Base-by-base conservation (phyloP, 169 alveolate genomes). In the Miamiensis avidus region DNA sequence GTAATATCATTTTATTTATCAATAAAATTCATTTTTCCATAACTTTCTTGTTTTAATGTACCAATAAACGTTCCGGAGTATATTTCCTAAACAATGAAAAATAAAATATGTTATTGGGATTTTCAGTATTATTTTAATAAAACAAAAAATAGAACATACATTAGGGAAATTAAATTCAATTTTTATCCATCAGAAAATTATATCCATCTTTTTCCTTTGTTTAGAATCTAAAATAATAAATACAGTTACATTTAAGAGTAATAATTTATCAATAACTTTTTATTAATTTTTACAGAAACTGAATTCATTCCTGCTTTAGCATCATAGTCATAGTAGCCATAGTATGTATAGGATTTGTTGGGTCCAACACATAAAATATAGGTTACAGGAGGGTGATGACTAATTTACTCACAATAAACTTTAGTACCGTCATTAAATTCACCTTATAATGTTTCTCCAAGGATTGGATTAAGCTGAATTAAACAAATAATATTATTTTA, bases 401-500 rank as follows among this genome's bases (percentile, higher is more conserved):
- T 84, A 26, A 92, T 92, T 77, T 94, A 94, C 82, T 94, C 97
- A 72, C 93, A 86, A 84, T 91, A 94, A 33, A 94, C 88, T 87
- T 92, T 31, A 31, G 95, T 92, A n/a, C 95, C 95, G 88, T 92
- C 94, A n/a, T 85, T 81, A 31, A 92, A 86, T 64, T 78, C 87
- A 28, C 92, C 94, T 82, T 94, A 88, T 28, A 91, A 85, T 25
- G 97, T 94, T 91, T 94, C 97, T 74, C 97, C 96, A 6, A 94
- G 65, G 32, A 94, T 82, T 26, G 97, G 97, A 84, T 94, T 94
- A 82, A 94, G 87, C 84, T 89, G 85, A 77, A 75, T 78, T 82
- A 34, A 0, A 82, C 65, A 65, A 28, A 31, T 0, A 74, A 77
- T 34, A 29, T 49, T 25, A 79, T 79, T 32, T n/a, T 0, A 29